These are phyloP conservation scores for Trichosanthes cucumerina DNA, from an alignment of 306 rosid genomes.

Conservation along the genomic window DNA sequence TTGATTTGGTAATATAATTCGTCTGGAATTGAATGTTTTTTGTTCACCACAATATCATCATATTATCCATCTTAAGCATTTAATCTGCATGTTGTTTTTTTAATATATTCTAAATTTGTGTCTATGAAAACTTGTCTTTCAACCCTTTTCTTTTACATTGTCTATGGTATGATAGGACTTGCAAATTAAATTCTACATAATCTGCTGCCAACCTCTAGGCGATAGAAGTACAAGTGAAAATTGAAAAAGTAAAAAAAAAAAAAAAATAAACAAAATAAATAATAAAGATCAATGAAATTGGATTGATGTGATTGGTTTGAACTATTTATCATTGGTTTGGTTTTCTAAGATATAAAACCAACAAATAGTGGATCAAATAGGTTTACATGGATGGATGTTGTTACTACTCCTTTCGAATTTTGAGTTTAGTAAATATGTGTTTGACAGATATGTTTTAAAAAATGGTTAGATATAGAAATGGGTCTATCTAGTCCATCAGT, in stretches of 20 bases:
- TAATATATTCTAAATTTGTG: not conserved
- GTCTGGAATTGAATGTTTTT: not conserved
- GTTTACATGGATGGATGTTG: not conserved
- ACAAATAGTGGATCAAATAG: not conserved
- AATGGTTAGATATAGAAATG: no score
- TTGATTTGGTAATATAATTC: not conserved
- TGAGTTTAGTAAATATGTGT: no score
- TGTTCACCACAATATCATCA: not conserved
- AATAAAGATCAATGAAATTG: not conserved
- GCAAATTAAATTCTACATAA: not conserved
- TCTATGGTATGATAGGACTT: not conserved
- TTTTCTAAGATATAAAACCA: not conserved
- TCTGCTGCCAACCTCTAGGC: no score
- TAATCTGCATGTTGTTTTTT: not conserved
- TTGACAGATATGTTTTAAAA: no score
- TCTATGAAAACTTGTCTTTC: not conserved
- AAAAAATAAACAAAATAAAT: no score
- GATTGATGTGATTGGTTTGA: not conserved
- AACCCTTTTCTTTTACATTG: no score
- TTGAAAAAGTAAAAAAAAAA: no score
- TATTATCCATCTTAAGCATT: not conserved
- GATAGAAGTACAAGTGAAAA: not conserved
- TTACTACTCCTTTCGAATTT: no score
- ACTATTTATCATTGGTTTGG: not conserved
- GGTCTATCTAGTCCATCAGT: no score